Evolutionary conservation across 2,329 filamentous ascomycete species (phyloP), one percentile per base, ranked within the genome.

Genomic region (Trichoderma citrinoviride): DNA sequence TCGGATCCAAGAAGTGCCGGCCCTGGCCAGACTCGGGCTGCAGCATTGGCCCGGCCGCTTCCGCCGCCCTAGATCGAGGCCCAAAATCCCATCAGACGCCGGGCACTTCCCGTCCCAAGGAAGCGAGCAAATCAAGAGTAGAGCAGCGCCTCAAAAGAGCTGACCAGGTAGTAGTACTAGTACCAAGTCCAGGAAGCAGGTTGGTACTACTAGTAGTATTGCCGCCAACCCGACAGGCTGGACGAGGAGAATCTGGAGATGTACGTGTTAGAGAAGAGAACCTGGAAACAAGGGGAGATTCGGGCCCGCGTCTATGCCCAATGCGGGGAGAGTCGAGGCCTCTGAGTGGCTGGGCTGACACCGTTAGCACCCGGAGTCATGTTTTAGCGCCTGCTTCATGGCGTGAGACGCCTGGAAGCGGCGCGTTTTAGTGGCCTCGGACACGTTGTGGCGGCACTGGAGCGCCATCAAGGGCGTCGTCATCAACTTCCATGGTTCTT

Each of bases 1-100:
- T 54, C 62, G 62, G 62, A 60, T 25, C 40, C 29, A 5, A 47
- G 29, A 65, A 46, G 43, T 53, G 62, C 62, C 62, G 61, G 61
- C 29, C 33, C 33, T 17, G 33, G 44, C 43, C 33, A 27, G 50
- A 40, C 50, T 37, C 33, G 33, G 53, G 37, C 44, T 40, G 44
- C 53, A 44, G 52, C 61, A 44, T 33, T 33, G 15, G n/a, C 47
- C 49, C 3, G 37, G 56, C 58, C 29, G 49, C 33, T 19, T 33
- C 29, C 10, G 7, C 29, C 29, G 33, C 33, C 33, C 33, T 37
- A 12, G 33, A 14, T 37, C 33, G 33, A 37, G 33, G 33, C 58
- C 33, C 5, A 12, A 27, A 1, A 15, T 14, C 58, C 58, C 54
- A 62, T 62, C 58, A 46, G 40, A 23, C 25, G 40, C 25, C 37